Evolutionary conservation across 2,329 filamentous ascomycete species (phyloP), one percentile per base, ranked within the genome.

Genomic region (Fusarium sp.): DNA sequence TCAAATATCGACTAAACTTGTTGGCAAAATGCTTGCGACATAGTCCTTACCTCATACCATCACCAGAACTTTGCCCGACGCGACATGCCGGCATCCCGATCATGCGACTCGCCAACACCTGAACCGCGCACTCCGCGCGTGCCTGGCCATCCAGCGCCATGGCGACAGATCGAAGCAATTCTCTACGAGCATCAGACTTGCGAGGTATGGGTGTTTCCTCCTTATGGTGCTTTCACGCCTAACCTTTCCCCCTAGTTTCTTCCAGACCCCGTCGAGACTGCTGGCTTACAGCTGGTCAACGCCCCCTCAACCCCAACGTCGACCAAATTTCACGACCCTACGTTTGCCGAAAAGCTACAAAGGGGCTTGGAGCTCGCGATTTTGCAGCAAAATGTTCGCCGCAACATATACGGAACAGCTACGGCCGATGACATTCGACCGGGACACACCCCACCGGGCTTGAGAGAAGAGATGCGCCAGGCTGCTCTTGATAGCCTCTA

Each of bases 191-290:
- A 15, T 6, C 25, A 3, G 10, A 4, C 45, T 15, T 52, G 25
- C 10, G 22, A 30, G 6, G 45, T 52, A n/a, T 52, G 45, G 9
- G 10, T n/a, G 0, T 4, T 30, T 6, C 25, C 15, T 30, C 3
- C 25, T 15, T n/a, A 2, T 3, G 25, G 5, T n/a, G 17, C 3
- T 4, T 15, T n/a, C 3, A 2, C 15, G 6, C 4, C 5, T 30
- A 52, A 52, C 25, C 2, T 30, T n/a, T 30, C 10, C 25, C 47
- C 25, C 25, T 8, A n/a, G 47, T 30, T 52, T 30, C 47, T 52
- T 52, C 47, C 25, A 52, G 25, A 52, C 12, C 47, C 47, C 12
- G 47, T 52, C 6, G 47, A 52, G 47, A 52, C 47, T 7, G 47
- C 47, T n/a, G 47, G 47, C 25, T 52, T 15, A 3, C 47, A 52